These are phyloP conservation scores for Aureobasidium pullulans DNA, from an alignment of 2,329 filamentous ascomycete species.

Conservation along the genomic window DNA sequence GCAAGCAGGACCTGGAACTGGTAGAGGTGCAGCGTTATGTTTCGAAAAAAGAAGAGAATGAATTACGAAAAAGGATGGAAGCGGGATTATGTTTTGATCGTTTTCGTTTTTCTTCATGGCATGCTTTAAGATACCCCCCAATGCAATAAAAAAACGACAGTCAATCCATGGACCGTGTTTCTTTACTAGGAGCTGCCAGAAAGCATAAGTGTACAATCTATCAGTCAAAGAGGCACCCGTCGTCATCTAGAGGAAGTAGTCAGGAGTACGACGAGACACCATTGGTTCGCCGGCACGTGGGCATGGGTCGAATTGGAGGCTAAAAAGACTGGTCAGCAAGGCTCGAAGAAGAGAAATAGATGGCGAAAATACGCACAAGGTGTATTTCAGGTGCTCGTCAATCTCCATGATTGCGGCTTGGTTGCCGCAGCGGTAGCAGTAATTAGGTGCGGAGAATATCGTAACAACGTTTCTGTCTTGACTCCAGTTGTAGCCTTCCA, in stretches of 20 bases:
- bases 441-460: conserved; percentile 96
- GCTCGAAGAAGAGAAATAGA: not conserved
- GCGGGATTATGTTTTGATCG: conserved; percentile 9
- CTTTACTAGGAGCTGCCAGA: conserved; percentile 9
- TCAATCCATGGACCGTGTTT: conserved; percentile 4
- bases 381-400: conserved; percentile 80
- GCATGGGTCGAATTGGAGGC: conserved; percentile 98
- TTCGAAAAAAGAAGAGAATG: not conserved
- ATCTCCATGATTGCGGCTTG: conserved; percentile 85
- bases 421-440: conserved; percentile 93
- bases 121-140: conserved; percentile 12
- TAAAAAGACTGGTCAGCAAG: conserved; percentile 33
- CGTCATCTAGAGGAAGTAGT: conserved; percentile 87
- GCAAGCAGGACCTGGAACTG: conserved; percentile 91
- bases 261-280: conserved; percentile 90
- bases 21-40: conserved; percentile 39
- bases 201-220: conserved; percentile 15
- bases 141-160: conserved; percentile 7
- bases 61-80: conserved; percentile 7
- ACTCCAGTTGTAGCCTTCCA: conserved; percentile 99
- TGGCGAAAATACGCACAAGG: conserved; percentile 66
- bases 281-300: conserved; percentile 95
- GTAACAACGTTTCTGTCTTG: conserved; percentile 97
- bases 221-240: not conserved
- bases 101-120: conserved; percentile 7